Evolutionary conservation across 345 rosid genomes (phyloP).

Genomic region (Aurinia saxatilis): DNA sequence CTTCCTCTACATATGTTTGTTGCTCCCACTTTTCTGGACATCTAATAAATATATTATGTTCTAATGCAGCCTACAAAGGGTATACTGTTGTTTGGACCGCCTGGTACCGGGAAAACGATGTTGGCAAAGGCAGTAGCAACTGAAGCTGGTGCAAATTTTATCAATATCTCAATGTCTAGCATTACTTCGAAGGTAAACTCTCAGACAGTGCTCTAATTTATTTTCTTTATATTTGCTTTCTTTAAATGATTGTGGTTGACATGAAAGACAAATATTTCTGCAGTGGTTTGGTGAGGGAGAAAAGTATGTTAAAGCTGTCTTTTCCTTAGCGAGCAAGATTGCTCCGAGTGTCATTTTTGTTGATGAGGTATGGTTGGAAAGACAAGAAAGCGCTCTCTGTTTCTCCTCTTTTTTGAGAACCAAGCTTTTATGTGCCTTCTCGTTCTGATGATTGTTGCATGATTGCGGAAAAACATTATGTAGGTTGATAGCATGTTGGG

Average conservation of each 20-base stretch:
- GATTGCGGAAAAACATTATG: neutral
- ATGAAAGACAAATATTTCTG: conserved; percentile 20
- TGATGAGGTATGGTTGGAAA: conserved; percentile 68
- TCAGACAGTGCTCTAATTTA: neutral
- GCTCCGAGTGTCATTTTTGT: conserved; percentile 96
- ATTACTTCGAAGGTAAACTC: conserved; percentile 86
- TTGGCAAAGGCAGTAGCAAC: conserved; percentile 99
- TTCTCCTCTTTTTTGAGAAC: neutral
- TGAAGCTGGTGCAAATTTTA: conserved; percentile 97
- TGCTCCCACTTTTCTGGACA: neutral
- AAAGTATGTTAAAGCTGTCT: conserved; percentile 96
- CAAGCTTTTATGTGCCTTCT: neutral
- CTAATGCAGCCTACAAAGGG: conserved; percentile 89
- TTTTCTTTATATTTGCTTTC: neutral
- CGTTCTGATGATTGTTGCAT: neutral
- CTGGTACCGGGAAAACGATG: conserved; percentile 99
- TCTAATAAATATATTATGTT: neutral
- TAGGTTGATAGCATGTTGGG: conserved; percentile 99
- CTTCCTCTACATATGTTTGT: neutral
- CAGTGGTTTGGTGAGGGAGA: conserved; percentile 99
- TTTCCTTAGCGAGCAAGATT: conserved; percentile 96
- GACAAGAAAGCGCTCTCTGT: neutral
- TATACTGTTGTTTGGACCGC: conserved; percentile 95
- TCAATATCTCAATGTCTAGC: conserved; percentile 99
- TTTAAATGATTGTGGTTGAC: neutral